Conservation (phyloP, 768 basidiomycete genomes). For the Cystofilobasidium macerans region DNA sequence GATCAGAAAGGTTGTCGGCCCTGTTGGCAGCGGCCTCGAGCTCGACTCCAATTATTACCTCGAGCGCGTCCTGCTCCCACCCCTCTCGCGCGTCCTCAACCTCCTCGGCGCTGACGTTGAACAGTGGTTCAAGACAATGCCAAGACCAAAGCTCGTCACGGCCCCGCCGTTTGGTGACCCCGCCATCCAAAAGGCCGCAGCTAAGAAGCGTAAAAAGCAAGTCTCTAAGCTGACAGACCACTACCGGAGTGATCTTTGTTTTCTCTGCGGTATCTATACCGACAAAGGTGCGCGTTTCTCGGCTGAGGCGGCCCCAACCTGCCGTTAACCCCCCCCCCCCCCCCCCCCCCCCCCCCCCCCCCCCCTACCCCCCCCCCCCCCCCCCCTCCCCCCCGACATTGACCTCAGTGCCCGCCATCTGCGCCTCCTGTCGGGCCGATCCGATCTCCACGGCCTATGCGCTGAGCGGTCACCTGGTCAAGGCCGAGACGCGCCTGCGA, state of each 20-base stretch:
- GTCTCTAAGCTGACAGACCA: slow-evolving; percentile 57
- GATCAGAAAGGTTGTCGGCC: neutral
- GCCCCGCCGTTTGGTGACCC: slow-evolving; percentile 3
- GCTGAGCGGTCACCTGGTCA: slow-evolving; percentile 49
- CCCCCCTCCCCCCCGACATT: neutral
- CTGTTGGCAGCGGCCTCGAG: slow-evolving; percentile 47
- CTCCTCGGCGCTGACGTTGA: slow-evolving; percentile 78
- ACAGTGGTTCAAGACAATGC: slow-evolving; percentile 81
- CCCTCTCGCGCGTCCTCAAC: slow-evolving; percentile 80
- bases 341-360: neutral
- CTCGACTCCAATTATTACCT: slow-evolving; percentile 90
- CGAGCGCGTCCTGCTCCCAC: slow-evolving; percentile 70
- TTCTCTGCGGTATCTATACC: slow-evolving; percentile 48
- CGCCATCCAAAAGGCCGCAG: neutral
- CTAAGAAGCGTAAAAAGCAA: neutral
- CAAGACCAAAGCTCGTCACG: slow-evolving; percentile 43
- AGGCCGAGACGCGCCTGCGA: slow-evolving; percentile 48
- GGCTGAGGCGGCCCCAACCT: too few species aligned
- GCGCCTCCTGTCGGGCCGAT: slow-evolving; percentile 47
- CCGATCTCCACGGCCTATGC: slow-evolving; percentile 50
- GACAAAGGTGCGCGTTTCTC: neutral
- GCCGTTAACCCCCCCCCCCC: neutral
- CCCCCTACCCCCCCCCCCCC: neutral
- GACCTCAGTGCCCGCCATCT: slow-evolving; percentile 41
- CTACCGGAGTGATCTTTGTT: slow-evolving; percentile 58